A percentile compares a stretch with the other conserved stretches of the same genome.
Evolutionary conservation across 2,329 filamentous ascomycete genomes (phyloP).

Genomic region (Colletotrichum eleusines): DNA sequence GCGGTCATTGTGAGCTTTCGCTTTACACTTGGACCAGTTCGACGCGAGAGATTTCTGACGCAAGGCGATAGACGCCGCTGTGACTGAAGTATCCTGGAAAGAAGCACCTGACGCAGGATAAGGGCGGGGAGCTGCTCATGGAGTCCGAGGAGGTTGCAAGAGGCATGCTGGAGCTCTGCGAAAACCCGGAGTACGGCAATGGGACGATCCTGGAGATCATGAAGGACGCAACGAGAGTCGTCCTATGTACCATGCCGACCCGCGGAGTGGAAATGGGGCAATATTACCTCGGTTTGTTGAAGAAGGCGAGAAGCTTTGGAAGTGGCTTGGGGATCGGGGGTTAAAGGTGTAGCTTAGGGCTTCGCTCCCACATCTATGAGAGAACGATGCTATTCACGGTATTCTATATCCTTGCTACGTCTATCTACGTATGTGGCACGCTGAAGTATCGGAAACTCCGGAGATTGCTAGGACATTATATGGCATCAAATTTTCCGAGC

Average conservation of each 20-base stretch:
- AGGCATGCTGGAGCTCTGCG: conserved; percentile 48
- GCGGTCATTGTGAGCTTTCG: conserved; percentile 48
- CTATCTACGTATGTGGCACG: too few species aligned
- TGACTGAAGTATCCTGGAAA: conserved; percentile 51
- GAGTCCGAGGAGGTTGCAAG: conserved; percentile 49
- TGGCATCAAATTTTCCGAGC: background rate
- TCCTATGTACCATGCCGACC: conserved; percentile 47
- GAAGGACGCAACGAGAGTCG: conserved; percentile 44
- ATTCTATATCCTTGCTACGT: too few species aligned
- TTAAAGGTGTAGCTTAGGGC: conserved; percentile 43
- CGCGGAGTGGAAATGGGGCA: conserved; percentile 44
- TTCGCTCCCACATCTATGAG: background rate
- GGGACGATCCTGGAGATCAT: conserved; percentile 51
- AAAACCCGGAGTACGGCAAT: conserved; percentile 45
- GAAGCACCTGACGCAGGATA: conserved; percentile 45
- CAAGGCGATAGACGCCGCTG: conserved; percentile 48
- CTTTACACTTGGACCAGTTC: too few species aligned
- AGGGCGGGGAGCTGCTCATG: conserved; percentile 46
- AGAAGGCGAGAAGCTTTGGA: conserved; percentile 44
- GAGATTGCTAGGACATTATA: background rate
- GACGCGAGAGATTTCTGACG: conserved; percentile 3
- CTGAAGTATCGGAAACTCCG: too few species aligned
- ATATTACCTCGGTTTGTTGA: conserved; percentile 45
- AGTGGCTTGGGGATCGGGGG: conserved; percentile 44
- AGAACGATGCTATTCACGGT: background rate